phyloP scores from a whole-genome alignment of 2,329 filamentous ascomycete species.

The Penicillium frequentans region DNA sequence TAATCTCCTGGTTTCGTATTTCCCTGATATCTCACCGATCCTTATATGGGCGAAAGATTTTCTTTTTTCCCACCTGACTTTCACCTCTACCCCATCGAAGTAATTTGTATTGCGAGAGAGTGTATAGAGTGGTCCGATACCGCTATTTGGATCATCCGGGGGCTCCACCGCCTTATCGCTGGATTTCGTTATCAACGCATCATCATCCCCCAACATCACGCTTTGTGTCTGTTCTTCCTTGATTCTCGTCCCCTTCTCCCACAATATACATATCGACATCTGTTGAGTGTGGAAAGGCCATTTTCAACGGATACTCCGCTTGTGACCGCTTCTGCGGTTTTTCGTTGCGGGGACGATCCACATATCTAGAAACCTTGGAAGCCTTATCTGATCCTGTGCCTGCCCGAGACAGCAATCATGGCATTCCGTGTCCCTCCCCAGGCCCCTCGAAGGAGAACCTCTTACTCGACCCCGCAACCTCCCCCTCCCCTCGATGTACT shows the following conservation, averaged over 20 bases:
- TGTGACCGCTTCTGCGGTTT: conserved; percentile 12
- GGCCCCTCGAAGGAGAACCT: conserved; percentile 34
- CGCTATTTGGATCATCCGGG: conserved; percentile 18
- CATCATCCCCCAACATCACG: conserved; percentile 8
- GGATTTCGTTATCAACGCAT: conserved; percentile 19
- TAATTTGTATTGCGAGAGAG: neutral
- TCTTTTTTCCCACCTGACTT: neutral
- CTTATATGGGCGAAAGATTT: neutral
- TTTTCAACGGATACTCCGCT: conserved; percentile 3
- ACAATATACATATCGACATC: neutral
- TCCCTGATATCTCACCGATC: neutral
- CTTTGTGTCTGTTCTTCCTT: conserved; percentile 1
- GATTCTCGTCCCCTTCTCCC: neutral
- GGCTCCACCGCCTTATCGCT: conserved; percentile 9
- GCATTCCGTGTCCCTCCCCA: conserved; percentile 41
- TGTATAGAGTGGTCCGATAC: conserved; percentile 13
- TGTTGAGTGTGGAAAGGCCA: neutral
- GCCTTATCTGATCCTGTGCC: conserved; percentile 9
- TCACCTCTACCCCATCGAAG: neutral
- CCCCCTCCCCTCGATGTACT: conserved; percentile 29
- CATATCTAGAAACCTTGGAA: conserved; percentile 1
- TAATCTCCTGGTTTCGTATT: neutral
- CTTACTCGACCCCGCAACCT: conserved; percentile 31
- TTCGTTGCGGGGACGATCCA: conserved; percentile 26
- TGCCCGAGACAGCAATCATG: conserved; percentile 24